phyloP scores from a whole-genome alignment of 768 basidiomycete species.

The Lactifluus volemus region DNA sequence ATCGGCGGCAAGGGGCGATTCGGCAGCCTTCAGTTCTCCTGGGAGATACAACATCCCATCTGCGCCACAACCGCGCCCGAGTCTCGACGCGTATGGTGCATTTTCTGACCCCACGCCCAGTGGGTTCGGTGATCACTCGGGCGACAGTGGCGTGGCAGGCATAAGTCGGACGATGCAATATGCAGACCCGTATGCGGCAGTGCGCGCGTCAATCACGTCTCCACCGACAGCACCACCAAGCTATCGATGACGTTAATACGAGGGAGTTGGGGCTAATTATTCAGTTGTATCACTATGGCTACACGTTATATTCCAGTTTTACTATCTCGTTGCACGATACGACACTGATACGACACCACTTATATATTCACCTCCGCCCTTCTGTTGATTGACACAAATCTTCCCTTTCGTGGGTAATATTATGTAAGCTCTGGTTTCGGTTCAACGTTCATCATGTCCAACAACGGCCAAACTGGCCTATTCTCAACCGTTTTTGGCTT shows the following conservation, averaged over 20 bases:
- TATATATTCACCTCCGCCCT: neutral
- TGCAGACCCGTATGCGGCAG: constrained; percentile 78
- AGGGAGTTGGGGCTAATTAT: neutral
- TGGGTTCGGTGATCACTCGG: constrained; percentile 46
- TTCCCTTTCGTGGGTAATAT: constrained; percentile 2
- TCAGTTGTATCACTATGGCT: constrained; percentile 12
- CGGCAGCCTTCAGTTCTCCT: constrained; percentile 22
- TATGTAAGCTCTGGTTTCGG: constrained; percentile 13
- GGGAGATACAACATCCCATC: constrained; percentile 27
- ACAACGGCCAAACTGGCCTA: constrained; percentile 29
- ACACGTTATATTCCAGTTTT: neutral
- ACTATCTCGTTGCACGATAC: neutral
- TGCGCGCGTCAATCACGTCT: constrained; percentile 39
- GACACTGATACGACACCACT: neutral
- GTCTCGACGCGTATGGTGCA: constrained; percentile 84
- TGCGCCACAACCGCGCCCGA: constrained; percentile 38
- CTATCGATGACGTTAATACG: constrained; percentile 9
- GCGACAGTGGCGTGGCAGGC: constrained; percentile 37
- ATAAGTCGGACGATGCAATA: constrained; percentile 92
- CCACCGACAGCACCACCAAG: constrained; percentile 1
- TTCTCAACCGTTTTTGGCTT: constrained; percentile 59
- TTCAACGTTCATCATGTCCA: constrained; percentile 1
- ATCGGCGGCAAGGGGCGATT: constrained; percentile 24
- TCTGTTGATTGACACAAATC: neutral
- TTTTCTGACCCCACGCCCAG: constrained; percentile 82